Percentiles rank a stretch among this genome's conserved stretches.
Conservation (phyloP, 768 basidiomycete species). For the Lentinula boryana region DNA sequence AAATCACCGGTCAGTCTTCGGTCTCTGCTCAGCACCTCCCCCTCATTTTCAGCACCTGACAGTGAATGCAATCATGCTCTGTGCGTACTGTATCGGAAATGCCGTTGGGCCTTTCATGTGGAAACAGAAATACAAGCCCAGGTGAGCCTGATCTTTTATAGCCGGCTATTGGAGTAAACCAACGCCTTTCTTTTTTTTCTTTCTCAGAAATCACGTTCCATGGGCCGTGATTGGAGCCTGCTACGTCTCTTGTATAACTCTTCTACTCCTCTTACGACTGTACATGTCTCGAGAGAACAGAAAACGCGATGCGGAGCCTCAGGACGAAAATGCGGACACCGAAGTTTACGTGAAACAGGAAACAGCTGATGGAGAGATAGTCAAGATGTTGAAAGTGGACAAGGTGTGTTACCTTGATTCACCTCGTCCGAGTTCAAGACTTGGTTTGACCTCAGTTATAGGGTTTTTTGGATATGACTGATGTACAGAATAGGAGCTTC, state of each 20-base stretch:
- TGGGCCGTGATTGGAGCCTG: constrained; percentile 53
- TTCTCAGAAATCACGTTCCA: background rate
- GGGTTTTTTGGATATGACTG: background rate
- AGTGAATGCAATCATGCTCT: constrained; percentile 69
- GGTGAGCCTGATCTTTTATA: constrained; percentile 31
- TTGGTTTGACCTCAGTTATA: background rate
- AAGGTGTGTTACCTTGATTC: background rate
- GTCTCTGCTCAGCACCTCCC: background rate
- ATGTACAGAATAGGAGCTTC: background rate
- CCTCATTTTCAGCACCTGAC: constrained; percentile 21
- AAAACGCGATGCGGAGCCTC: constrained; percentile 50
- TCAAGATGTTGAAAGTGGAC: background rate
- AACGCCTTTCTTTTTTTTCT: background rate
- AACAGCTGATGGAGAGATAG: background rate
- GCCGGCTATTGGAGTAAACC: background rate
- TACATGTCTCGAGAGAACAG: constrained; percentile 53
- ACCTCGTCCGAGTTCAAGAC: no score
- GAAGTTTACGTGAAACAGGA: constrained; percentile 18
- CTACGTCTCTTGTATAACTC: constrained; percentile 43
- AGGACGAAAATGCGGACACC: constrained; percentile 15
- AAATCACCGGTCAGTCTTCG: constrained; percentile 23
- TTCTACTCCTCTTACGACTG: constrained; percentile 42
- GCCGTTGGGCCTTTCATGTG: constrained; percentile 68
- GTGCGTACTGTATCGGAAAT: constrained; percentile 62
- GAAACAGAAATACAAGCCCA: constrained; percentile 59